Evolutionary conservation across 306 rosid genomes (phyloP).

Genomic region (Lotus japonicus): DNA sequence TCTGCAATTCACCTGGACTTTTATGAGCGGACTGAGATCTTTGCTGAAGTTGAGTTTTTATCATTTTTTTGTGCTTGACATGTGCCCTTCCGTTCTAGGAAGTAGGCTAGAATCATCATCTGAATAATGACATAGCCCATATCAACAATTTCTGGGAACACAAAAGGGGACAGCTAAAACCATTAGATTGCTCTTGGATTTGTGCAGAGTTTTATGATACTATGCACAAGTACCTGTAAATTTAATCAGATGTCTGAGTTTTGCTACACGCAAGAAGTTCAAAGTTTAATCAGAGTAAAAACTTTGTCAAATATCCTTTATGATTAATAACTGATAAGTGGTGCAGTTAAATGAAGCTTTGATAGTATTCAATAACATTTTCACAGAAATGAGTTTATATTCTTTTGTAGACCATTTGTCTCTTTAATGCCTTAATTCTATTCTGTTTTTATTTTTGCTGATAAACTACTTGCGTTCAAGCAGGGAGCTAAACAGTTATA

Average conservation of each 20-base stretch:
- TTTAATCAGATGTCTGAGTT: not conserved
- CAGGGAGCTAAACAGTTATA: conserved; percentile 83
- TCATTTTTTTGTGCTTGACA: not conserved
- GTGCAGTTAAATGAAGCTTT: not conserved
- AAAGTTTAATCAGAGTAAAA: not conserved
- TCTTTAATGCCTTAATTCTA: not conserved
- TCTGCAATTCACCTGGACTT: not conserved
- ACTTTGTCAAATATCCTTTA: not conserved
- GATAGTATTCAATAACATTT: not conserved
- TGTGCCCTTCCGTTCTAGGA: not conserved
- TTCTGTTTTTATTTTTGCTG: not conserved
- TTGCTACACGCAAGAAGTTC: not conserved
- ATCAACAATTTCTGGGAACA: not conserved
- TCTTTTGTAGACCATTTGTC: not conserved
- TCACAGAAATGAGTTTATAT: not conserved
- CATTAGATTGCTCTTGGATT: not conserved
- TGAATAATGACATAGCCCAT: not conserved
- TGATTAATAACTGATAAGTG: not conserved
- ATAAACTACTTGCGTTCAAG: conserved; percentile 17
- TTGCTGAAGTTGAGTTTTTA: not conserved
- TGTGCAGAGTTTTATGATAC: not conserved
- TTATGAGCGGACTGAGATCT: not conserved
- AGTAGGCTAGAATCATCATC: not conserved
- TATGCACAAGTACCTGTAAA: not conserved
- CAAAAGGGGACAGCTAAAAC: not conserved